Conservation (phyloP, 2,329 filamentous ascomycete genomes). For the Ophiostoma montium region DNA sequence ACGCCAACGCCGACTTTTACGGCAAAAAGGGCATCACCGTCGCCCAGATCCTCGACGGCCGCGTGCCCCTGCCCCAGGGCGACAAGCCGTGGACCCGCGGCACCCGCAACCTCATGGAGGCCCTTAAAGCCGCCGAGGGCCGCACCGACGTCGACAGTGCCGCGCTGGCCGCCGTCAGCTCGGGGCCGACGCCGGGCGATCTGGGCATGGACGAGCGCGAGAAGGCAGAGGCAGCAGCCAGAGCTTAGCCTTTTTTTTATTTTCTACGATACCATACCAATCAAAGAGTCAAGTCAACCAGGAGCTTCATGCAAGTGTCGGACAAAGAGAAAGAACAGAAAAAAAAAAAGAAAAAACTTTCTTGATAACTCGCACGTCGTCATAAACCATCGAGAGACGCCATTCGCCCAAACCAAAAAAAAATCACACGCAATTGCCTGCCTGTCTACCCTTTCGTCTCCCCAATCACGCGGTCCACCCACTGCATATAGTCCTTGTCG, state of each 20-base stretch:
- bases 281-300: too few relatives aligned
- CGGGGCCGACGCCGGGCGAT: background rate
- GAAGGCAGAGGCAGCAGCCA: background rate
- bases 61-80: slow-evolving; percentile 18
- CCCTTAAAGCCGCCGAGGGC: slow-evolving; percentile 17
- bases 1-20: slow-evolving; percentile 82
- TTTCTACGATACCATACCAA: too few relatives aligned
- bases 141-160: slow-evolving; percentile 8
- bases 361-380: too few relatives aligned
- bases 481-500: slow-evolving; percentile 18
- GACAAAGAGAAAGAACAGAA: too few relatives aligned
- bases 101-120: slow-evolving; percentile 14
- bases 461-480: slow-evolving; percentile 16
- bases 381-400: too few relatives aligned
- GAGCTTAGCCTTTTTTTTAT: too few relatives aligned
- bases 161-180: background rate
- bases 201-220: background rate
- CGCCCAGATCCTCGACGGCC: slow-evolving; percentile 33
- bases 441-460: background rate
- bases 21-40: slow-evolving; percentile 36
- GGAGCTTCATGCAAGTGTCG: too few relatives aligned
- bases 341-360: too few relatives aligned
- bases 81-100: slow-evolving; percentile 6
- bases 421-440: too few relatives aligned
- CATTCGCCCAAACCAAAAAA: too few relatives aligned